Evolutionary conservation across 2,329 filamentous ascomycete species (phyloP).

Genomic region (Hymenoscyphus fraxineus): DNA sequence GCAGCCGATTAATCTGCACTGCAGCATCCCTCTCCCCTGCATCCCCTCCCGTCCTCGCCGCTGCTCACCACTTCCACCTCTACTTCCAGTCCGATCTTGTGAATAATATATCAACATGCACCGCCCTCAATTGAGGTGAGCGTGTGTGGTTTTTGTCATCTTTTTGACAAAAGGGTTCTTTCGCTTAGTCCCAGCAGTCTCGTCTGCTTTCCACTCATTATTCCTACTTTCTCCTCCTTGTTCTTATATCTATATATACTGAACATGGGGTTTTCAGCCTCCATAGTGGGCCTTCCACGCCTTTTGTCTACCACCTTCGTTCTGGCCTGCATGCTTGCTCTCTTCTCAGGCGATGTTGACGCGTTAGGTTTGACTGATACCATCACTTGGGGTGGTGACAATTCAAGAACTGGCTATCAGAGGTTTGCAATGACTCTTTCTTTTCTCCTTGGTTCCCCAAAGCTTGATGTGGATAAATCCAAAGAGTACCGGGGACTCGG

Average conservation of each 20-base stretch:
- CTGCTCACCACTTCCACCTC: background rate
- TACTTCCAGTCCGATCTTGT: background rate
- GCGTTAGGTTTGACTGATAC: conserved; percentile 33
- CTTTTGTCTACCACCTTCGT: conserved; percentile 19
- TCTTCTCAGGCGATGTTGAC: conserved; percentile 15
- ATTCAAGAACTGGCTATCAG: conserved; percentile 51
- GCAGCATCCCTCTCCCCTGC: background rate
- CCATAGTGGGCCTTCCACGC: conserved; percentile 8
- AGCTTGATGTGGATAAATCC: too few relatives aligned
- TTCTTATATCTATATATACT: background rate
- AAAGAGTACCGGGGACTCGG: too few relatives aligned
- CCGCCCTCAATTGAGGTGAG: background rate
- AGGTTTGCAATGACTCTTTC: conserved; percentile 37
- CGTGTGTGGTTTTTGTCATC: background rate
- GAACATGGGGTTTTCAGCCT: conserved; percentile 8
- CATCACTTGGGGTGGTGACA: conserved; percentile 58
- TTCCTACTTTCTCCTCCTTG: background rate
- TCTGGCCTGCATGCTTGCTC: conserved; percentile 19
- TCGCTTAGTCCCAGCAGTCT: background rate
- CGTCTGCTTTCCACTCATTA: conserved; percentile 7
- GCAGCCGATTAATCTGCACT: background rate
- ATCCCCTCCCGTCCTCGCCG: background rate
- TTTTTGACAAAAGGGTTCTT: background rate
- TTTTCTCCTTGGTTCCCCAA: background rate
- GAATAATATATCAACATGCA: background rate